phyloP scores from a whole-genome alignment of 2,329 filamentous ascomycete genomes.

The Parascedosporium putredinis region DNA sequence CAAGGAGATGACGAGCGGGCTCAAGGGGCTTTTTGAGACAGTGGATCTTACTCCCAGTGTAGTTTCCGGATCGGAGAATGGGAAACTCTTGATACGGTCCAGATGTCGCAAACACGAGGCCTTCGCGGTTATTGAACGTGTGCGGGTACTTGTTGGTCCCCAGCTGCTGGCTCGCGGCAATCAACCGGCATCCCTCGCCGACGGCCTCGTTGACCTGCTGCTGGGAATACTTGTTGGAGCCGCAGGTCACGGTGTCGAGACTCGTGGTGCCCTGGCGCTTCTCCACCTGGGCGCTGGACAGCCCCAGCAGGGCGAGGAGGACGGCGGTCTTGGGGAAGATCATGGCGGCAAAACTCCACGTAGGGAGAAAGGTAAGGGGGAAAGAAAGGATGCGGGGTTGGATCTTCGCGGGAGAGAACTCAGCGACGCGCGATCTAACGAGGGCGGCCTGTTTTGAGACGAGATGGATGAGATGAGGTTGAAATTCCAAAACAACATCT shows the following conservation, averaged over 20 bases:
- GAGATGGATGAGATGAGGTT: neutral
- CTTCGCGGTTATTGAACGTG: slow-evolving; percentile 15
- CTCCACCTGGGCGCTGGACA: slow-evolving; percentile 7
- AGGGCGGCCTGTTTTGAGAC: neutral
- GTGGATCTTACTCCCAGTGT: slow-evolving; percentile 13
- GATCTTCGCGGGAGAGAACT: too few species aligned
- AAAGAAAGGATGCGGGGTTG: too few species aligned
- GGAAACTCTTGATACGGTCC: slow-evolving; percentile 15
- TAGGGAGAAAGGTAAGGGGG: neutral
- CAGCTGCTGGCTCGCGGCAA: slow-evolving; percentile 4
- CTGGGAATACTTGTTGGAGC: slow-evolving; percentile 8
- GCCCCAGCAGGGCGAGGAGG: neutral
- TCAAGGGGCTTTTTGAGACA: neutral
- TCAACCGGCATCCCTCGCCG: slow-evolving; percentile 12
- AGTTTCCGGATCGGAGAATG: slow-evolving; percentile 12
- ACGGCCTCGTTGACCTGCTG: slow-evolving; percentile 11
- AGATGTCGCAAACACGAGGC: slow-evolving; percentile 9
- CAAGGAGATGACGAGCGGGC: too few species aligned
- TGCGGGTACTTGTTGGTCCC: slow-evolving; percentile 14
- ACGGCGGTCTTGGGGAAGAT: slow-evolving; percentile 7
- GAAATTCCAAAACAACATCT: neutral
- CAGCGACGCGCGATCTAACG: too few species aligned
- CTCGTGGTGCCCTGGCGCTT: slow-evolving; percentile 7
- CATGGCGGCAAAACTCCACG: neutral
- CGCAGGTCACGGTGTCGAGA: slow-evolving; percentile 9